A percentile compares a stretch with the other conserved stretches of the same genome.
Conservation (phyloP, 345 rosid genomes). For the Stellera chamaejasme region DNA sequence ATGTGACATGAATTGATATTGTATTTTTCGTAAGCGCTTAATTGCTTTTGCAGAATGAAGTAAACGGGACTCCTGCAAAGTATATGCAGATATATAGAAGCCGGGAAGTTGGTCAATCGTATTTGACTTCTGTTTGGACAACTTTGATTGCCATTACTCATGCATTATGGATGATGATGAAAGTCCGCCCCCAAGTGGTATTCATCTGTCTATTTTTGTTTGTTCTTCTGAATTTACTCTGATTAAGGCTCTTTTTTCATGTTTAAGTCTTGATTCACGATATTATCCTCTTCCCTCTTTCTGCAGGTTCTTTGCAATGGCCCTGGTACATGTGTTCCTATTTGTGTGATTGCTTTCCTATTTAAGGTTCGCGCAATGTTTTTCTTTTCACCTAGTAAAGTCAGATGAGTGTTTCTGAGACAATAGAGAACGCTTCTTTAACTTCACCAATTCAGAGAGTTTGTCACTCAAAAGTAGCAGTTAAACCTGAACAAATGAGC, state of each 20-base stretch:
- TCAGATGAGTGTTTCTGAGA: background rate
- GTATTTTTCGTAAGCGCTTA: no score
- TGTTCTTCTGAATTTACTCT: background rate
- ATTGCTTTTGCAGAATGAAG: conserved; percentile 21
- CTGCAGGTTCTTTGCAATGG: conserved; percentile 86
- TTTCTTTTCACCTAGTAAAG: background rate
- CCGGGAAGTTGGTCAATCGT: conserved; percentile 95
- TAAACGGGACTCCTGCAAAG: conserved; percentile 28
- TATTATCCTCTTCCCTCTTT: conserved; percentile 2
- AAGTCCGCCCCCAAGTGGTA: conserved; percentile 89
- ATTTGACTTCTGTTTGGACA: conserved; percentile 76
- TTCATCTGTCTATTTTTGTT: conserved; percentile 4
- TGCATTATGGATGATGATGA: conserved; percentile 68
- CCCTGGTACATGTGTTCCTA: conserved; percentile 93
- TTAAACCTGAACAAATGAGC: no score
- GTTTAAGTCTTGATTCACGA: conserved; percentile 3
- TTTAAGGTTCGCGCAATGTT: conserved; percentile 47
- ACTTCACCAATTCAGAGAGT: no score
- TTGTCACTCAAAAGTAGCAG: no score
- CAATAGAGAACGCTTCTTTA: no score
- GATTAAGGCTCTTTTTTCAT: conserved; percentile 2
- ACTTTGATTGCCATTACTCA: conserved; percentile 61
- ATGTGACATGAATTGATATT: background rate
- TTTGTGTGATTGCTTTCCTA: conserved; percentile 62
- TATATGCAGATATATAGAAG: conserved; percentile 80